Evolutionary conservation across 2,329 filamentous ascomycete species (phyloP).

Genomic region (Stagonosporopsis tanaceti): DNA sequence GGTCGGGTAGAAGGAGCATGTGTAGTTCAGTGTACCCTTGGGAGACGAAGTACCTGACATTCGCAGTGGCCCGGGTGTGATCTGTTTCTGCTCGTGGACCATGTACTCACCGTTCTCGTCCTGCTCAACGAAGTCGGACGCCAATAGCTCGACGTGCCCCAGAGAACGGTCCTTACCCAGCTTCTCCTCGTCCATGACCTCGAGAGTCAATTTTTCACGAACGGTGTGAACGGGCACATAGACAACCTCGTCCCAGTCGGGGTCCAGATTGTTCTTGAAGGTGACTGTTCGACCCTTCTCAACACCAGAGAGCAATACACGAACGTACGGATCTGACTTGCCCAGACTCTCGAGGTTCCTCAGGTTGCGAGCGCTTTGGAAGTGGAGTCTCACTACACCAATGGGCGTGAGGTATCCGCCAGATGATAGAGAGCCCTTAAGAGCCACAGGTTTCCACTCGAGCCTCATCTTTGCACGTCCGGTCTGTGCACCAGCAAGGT

Average conservation of each 20-base stretch:
- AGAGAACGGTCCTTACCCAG: constrained; percentile 90
- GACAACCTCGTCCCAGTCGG: constrained; percentile 93
- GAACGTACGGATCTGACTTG: constrained; percentile 94
- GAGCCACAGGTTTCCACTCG: constrained; percentile 93
- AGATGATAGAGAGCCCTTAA: constrained; percentile 78
- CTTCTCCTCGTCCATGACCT: constrained; percentile 97
- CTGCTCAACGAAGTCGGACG: constrained; percentile 80
- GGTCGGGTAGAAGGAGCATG: constrained; percentile 87
- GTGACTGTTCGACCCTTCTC: constrained; percentile 93
- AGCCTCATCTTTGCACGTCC: constrained; percentile 90
- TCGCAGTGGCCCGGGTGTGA: constrained; percentile 72
- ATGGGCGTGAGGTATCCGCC: constrained; percentile 93
- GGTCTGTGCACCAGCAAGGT: constrained; percentile 78
- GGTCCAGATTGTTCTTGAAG: constrained; percentile 93
- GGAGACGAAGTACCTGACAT: constrained; percentile 74
- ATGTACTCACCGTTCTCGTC: constrained; percentile 82
- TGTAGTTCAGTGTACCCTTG: constrained; percentile 85
- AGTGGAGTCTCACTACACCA: constrained; percentile 93
- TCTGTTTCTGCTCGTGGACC: constrained; percentile 77
- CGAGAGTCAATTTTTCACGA: constrained; percentile 83
- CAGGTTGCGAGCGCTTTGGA: constrained; percentile 81
- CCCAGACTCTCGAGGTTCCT: constrained; percentile 94
- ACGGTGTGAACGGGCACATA: constrained; percentile 89
- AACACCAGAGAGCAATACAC: constrained; percentile 87
- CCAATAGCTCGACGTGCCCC: constrained; percentile 78